Percentiles rank a stretch among this genome's conserved stretches.
These are phyloP conservation scores for Neurospora sp. DNA, from an alignment of 495 filamentous ascomycete genomes.

Conservation along the genomic window DNA sequence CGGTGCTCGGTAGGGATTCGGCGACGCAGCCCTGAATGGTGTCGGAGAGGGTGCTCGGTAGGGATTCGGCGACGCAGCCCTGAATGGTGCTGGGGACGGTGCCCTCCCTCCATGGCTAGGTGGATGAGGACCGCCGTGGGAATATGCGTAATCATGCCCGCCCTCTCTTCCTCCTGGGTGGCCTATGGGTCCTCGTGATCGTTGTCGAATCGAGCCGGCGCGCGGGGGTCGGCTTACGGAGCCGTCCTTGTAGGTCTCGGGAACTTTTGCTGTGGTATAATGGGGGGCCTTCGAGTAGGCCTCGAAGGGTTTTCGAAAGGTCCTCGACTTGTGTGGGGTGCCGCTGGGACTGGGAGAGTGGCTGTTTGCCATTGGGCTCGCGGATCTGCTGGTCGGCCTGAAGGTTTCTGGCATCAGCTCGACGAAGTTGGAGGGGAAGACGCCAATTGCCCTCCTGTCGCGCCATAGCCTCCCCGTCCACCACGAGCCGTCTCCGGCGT, in stretches of 20 bases:
- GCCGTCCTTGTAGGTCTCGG: conserved; percentile 34
- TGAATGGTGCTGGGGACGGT: conserved; percentile 45
- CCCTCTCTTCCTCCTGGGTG: not conserved
- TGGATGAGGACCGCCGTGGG: conserved; percentile 25
- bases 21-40: conserved; percentile 15
- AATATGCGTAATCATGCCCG: not conserved
- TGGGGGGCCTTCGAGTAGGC: conserved; percentile 53
- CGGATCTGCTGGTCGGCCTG: conserved; percentile 63
- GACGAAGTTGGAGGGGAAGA: conserved; percentile 97
- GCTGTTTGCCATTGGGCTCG: conserved; percentile 57
- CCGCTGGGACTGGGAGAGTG: conserved; percentile 41
- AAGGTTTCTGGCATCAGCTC: conserved; percentile 78
- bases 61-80: conserved; percentile 5
- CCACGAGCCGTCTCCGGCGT: conserved; percentile 95
- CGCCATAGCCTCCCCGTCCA: conserved; percentile 88
- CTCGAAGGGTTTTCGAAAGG: conserved; percentile 61
- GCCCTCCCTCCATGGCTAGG: conserved; percentile 37
- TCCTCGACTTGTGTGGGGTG: conserved; percentile 47
- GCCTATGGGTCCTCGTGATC: not conserved
- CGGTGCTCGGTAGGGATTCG: conserved; percentile 1
- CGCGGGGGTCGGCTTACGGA: conserved; percentile 4
- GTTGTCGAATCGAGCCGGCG: not conserved
- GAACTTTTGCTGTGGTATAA: conserved; percentile 40
- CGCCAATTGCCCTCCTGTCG: conserved; percentile 76
- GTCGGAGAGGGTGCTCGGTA: conserved; percentile 22